These are phyloP conservation scores for Tephrocybe sp. DNA, from an alignment of 768 basidiomycete genomes.

Conservation along the genomic window DNA sequence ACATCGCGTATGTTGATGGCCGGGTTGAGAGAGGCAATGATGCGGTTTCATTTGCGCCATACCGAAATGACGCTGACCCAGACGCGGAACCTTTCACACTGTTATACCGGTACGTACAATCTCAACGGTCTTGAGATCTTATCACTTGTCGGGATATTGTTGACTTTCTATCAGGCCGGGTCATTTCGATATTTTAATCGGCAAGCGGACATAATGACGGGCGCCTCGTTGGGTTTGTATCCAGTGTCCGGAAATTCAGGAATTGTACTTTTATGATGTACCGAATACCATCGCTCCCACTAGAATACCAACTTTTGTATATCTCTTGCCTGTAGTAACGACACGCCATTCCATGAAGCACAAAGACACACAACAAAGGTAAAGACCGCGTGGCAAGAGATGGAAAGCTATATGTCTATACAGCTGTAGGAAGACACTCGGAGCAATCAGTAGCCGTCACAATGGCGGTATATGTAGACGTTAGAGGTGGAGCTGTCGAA, in stretches of 20 bases:
- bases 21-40: constrained; percentile 29
- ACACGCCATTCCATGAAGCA: too few relatives aligned
- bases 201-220: not conserved
- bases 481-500: not conserved
- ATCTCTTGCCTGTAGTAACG: too few relatives aligned
- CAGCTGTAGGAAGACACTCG: not conserved
- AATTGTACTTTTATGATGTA: too few relatives aligned
- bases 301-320: too few relatives aligned
- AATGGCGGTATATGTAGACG: not conserved
- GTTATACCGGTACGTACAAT: constrained; percentile 66
- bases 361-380: too few relatives aligned
- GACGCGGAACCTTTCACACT: constrained; percentile 58
- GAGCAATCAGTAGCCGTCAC: not conserved
- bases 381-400: too few relatives aligned
- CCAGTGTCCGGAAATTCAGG: too few relatives aligned
- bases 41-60: constrained; percentile 70
- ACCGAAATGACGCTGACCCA: constrained; percentile 47
- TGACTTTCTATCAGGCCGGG: constrained; percentile 58
- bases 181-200: constrained; percentile 77
- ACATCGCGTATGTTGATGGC: constrained; percentile 83
- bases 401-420: not conserved
- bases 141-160: not conserved
- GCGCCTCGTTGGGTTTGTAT: too few relatives aligned
- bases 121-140: not conserved
- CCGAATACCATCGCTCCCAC: too few relatives aligned